Conservation (phyloP, 2,329 filamentous ascomycete genomes). For the Coniochaeta hoffmannii region DNA sequence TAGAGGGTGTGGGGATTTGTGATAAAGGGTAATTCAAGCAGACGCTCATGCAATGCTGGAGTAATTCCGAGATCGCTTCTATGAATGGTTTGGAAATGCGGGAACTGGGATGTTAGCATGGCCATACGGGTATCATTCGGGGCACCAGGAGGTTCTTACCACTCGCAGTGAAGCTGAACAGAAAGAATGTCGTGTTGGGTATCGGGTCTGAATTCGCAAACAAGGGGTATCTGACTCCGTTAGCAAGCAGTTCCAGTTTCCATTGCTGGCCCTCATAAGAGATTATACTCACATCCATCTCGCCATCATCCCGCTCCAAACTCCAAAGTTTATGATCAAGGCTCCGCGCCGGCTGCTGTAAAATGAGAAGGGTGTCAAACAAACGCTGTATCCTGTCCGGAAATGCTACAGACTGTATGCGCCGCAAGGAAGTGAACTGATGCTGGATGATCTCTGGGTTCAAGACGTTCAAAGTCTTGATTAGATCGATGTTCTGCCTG, state of each 20-base stretch:
- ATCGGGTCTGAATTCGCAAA: slow-evolving; percentile 65
- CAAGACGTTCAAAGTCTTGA: slow-evolving; percentile 51
- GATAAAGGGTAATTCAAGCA: slow-evolving; percentile 7
- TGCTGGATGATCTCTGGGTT: slow-evolving; percentile 57
- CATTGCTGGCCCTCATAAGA: background rate
- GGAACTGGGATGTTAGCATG: slow-evolving; percentile 6
- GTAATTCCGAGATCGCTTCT: slow-evolving; percentile 6
- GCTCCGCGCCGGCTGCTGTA: slow-evolving; percentile 59
- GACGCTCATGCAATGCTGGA: slow-evolving; percentile 4
- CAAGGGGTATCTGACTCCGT: slow-evolving; percentile 52
- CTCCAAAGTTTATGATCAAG: slow-evolving; percentile 51
- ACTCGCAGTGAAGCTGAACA: slow-evolving; percentile 57
- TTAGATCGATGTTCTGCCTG: slow-evolving; percentile 46
- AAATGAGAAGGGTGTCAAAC: slow-evolving; percentile 74
- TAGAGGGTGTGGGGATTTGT: background rate
- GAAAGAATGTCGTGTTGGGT: slow-evolving; percentile 41
- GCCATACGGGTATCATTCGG: too few relatives aligned
- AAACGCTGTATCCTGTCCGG: slow-evolving; percentile 40
- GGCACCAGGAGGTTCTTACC: slow-evolving; percentile 19
- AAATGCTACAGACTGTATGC: slow-evolving; percentile 50
- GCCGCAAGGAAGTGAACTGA: slow-evolving; percentile 69
- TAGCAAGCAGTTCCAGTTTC: background rate
- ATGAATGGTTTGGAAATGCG: slow-evolving; percentile 5
- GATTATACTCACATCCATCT: slow-evolving; percentile 54
- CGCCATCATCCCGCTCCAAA: slow-evolving; percentile 46